phyloP scores from a whole-genome alignment of 768 basidiomycete species.

The Leucocoprinus leucothites region DNA sequence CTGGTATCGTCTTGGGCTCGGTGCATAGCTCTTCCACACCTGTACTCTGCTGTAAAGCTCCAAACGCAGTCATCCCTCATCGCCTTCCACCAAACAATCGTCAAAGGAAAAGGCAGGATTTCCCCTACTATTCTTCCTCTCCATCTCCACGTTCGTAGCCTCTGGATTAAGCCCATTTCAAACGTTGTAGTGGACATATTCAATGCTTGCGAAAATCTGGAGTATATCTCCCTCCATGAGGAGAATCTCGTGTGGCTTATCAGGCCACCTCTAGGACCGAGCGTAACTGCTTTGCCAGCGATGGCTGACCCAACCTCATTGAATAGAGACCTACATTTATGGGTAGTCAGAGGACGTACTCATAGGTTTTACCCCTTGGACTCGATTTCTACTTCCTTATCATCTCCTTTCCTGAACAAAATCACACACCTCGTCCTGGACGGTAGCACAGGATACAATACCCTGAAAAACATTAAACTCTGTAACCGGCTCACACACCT shows the following conservation, averaged over 20 bases:
- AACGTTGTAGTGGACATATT: constrained; percentile 18
- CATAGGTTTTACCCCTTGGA: constrained; percentile 12
- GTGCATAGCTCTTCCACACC: constrained; percentile 21
- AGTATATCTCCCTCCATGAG: constrained; percentile 17
- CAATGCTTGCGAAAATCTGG: constrained; percentile 15
- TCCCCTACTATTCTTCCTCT: not conserved
- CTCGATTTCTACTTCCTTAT: not conserved
- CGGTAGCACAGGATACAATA: constrained; percentile 13
- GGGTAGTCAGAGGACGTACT: constrained; percentile 11
- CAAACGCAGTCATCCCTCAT: constrained; percentile 4
- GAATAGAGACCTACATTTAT: constrained; percentile 15
- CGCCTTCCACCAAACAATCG: constrained; percentile 2
- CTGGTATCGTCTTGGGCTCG: constrained; percentile 22
- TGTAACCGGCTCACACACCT: constrained; percentile 20
- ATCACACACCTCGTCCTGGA: constrained; percentile 22
- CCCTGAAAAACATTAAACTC: constrained; percentile 15
- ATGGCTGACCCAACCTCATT: not conserved
- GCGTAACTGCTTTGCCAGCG: not conserved
- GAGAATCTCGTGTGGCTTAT: constrained; percentile 22
- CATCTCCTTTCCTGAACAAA: constrained; percentile 17
- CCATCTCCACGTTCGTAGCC: constrained; percentile 9
- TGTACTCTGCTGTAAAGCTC: constrained; percentile 19
- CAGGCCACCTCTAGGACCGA: not conserved
- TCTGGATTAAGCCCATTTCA: constrained; percentile 20
- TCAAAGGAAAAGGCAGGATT: not conserved